Base-by-base conservation (phyloP, 1,139 yeast genomes). In the Candida anutae region DNA sequence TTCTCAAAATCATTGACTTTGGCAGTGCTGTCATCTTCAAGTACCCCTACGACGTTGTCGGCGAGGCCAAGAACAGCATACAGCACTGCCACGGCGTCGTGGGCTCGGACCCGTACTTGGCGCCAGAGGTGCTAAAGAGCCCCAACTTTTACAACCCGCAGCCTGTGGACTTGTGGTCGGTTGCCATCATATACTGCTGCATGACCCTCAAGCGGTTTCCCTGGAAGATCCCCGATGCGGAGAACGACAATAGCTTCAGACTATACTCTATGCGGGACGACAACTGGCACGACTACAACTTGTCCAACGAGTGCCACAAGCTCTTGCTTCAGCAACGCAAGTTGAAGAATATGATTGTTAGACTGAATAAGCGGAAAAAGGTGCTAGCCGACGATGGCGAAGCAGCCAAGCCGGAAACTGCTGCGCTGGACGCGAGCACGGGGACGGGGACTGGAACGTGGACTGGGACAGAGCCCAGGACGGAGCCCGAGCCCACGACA, bases 91-190 rank as follows among this genome's bases (percentile, higher is more conserved):
- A 81, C 40, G 98, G 98, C 5, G 80, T 90, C 38, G 96, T 90
- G 30, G 99, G 99, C 5, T 84, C 95, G 6, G 99, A 93, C 55
- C 99, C 99, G 4, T 90, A 90, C 49, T 69, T 90, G 46, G 97
- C 98, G 1, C 98, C 99, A 0, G 99, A 90, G 53, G 96, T 88
- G 12, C 69, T 93, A 40, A 71, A 69, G 18, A 71, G 73, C 30
- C 69, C 75, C 32, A 57, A 58, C 37, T 72, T 78, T 18, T 90
- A 88, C 49, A 94, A 88, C 49, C 96, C 98, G 3, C 85, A 83
- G 46, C 83, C 87, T 2, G 94, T 88, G 6, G 98, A 90, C 55
- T 67, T 90, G 29, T 90, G 98, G 98, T 87, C 96, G 1, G 68
- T 83, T 35, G 98, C 95, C 8, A 87, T 90, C 27, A 88, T 90